Evolutionary conservation across 768 basidiomycete species (phyloP), one percentile per base, ranked within the genome.

Genomic region (Hypsizygus marmoreus): DNA sequence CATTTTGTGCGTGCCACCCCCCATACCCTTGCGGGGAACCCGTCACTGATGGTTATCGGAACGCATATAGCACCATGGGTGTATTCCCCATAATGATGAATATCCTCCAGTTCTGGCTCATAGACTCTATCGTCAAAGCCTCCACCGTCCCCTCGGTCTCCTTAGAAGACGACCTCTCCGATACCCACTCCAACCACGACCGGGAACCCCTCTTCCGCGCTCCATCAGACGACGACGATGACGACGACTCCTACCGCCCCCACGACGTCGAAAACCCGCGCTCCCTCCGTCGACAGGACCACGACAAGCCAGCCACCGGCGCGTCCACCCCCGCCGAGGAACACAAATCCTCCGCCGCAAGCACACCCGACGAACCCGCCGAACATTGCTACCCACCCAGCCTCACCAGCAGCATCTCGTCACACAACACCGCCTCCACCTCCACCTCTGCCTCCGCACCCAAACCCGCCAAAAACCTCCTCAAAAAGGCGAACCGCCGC

Each of bases 91-190:
- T 89, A 54, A 69, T 84, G 32, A 91, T 91, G 89, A 93, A 93
- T 64, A 69, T 92, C 28, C 55, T 91, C 9, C 95, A 98, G 62
- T 97, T 97, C 76, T 94, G 94, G 84, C 71, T 97, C 40, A 94
- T 97, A 47, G 92, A 97, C 68, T 88, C 89, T 0, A 93, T 94
- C 41, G 89, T 94, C 60, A 94, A 94, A 67, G 85, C 84, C 1
- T 81, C 81, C 7, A 62, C 65, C 13, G 59, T 64, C 26, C 54
- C 59, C 22, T 53, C 68, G 7, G 57, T 75, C 3, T 59, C 69
- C 17, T 61, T 78, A 16, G 76, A 72, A 16, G 37, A 73, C 0
- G 68, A 73, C 45, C 58, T 67, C 0, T 62, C 74, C 13, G 60
- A 67, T 26, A 64, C 69, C 0, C 34, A 61, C 45, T 68, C 76